These are phyloP conservation scores for Tylopilus sp. DNA, from an alignment of 768 basidiomycete species.

Conservation along the genomic window DNA sequence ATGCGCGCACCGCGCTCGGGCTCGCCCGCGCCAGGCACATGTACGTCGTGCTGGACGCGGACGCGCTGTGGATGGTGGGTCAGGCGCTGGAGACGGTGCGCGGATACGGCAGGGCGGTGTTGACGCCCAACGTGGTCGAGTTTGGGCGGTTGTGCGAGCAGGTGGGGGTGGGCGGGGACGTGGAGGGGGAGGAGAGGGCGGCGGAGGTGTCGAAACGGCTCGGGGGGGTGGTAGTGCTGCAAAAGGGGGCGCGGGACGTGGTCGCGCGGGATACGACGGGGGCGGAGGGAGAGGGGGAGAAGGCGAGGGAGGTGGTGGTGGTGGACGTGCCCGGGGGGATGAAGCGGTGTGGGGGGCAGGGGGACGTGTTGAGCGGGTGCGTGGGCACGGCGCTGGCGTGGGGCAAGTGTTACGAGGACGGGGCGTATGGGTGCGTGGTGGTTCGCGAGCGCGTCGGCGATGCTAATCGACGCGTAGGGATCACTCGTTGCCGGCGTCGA, in stretches of 20 bases:
- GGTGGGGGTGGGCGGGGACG: slow-evolving; percentile 53
- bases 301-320: slow-evolving; percentile 55
- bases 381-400: slow-evolving; percentile 92
- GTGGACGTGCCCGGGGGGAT: slow-evolving; percentile 75
- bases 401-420: slow-evolving; percentile 90
- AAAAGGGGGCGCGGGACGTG: slow-evolving; percentile 84
- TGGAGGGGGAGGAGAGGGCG: slow-evolving; percentile 52
- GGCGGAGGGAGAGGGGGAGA: slow-evolving; percentile 48
- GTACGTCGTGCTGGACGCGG: slow-evolving; percentile 93
- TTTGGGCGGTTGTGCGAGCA: slow-evolving; percentile 81
- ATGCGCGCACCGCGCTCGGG: slow-evolving; percentile 69
- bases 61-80: slow-evolving; percentile 82
- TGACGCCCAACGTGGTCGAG: slow-evolving; percentile 95
- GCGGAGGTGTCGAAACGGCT: slow-evolving; percentile 67
- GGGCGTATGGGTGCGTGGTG: slow-evolving; percentile 63
- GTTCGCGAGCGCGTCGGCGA: background rate
- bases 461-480: slow-evolving; percentile 40
- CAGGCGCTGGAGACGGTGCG: slow-evolving; percentile 68
- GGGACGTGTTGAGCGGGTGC: slow-evolving; percentile 86
- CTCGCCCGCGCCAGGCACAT: slow-evolving; percentile 73
- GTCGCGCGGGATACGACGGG: slow-evolving; percentile 75
- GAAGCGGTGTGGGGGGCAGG: slow-evolving; percentile 95
- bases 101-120: slow-evolving; percentile 82
- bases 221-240: slow-evolving; percentile 84
- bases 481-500: slow-evolving; percentile 49